phyloP scores from a whole-genome alignment of 345 rosid species.

The Microthlaspi erraticum region DNA sequence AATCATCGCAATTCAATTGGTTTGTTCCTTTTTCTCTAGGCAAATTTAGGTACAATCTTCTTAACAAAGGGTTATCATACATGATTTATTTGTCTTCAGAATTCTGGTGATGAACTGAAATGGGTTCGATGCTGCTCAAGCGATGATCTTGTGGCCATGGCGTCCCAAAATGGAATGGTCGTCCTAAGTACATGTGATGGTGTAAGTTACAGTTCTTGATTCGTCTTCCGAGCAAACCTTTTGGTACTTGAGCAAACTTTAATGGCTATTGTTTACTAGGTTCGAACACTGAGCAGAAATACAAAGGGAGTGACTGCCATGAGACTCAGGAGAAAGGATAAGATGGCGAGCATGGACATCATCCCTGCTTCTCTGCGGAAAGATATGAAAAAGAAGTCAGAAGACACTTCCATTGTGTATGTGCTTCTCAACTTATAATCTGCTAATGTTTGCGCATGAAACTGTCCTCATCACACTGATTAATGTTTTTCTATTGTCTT shows the following conservation, averaged over 20 bases:
- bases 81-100: slow-evolving; percentile 51
- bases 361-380: slow-evolving; percentile 65
- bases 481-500: slow-evolving; percentile 1
- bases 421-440: slow-evolving; percentile 26
- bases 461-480: slow-evolving; percentile 6
- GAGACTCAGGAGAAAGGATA: slow-evolving; percentile 78
- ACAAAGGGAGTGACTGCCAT: slow-evolving; percentile 89
- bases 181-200: slow-evolving; percentile 76
- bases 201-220: slow-evolving; percentile 51
- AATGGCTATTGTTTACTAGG: slow-evolving; percentile 49
- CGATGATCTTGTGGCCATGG: slow-evolving; percentile 95
- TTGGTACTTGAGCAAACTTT: slow-evolving; percentile 17
- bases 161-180: slow-evolving; percentile 95
- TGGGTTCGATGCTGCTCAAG: slow-evolving; percentile 92
- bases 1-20: slow-evolving; percentile 96
- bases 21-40: slow-evolving; percentile 47
- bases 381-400: slow-evolving; percentile 54
- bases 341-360: slow-evolving; percentile 94
- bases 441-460: slow-evolving; percentile 20
- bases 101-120: slow-evolving; percentile 90
- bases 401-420: slow-evolving; percentile 57
- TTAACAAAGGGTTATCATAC: neutral
- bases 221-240: slow-evolving; percentile 16
- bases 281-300: slow-evolving; percentile 83
- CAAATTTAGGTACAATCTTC: slow-evolving; percentile 2